Conservation (phyloP, 2,329 filamentous ascomycete species). For the Chrysoporthe puriensis region DNA sequence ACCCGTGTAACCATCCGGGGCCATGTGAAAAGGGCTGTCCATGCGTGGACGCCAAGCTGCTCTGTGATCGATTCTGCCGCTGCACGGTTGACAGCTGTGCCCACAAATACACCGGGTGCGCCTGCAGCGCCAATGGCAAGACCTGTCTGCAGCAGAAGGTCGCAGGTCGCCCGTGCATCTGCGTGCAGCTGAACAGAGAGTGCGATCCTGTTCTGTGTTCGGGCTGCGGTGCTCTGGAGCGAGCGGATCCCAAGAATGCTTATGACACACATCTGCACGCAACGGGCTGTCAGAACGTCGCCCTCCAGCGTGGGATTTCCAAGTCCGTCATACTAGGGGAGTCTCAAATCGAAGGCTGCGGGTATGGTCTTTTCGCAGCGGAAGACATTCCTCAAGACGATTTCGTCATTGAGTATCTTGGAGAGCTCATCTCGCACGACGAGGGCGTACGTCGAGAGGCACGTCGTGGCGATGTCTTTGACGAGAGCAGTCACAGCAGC, state of each 20-base stretch:
- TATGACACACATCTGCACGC: constrained; percentile 60
- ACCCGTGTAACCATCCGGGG: constrained; percentile 72
- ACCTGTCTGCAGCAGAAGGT: constrained; percentile 60
- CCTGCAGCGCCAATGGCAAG: constrained; percentile 64
- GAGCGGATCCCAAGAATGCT: constrained; percentile 70
- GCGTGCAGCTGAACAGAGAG: constrained; percentile 73
- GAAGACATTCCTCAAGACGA: constrained; percentile 69
- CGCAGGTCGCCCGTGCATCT: constrained; percentile 66
- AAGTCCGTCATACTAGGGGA: constrained; percentile 71
- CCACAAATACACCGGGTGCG: constrained; percentile 68
- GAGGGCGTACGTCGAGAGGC: constrained; percentile 72
- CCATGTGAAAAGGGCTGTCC: constrained; percentile 65
- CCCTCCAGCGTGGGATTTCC: constrained; percentile 68
- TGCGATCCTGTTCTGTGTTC: constrained; percentile 79
- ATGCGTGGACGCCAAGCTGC: constrained; percentile 63
- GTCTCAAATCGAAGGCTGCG: constrained; percentile 69
- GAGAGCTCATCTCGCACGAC: constrained; percentile 72
- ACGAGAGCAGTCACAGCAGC: constrained; percentile 66
- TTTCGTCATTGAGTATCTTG: constrained; percentile 82
- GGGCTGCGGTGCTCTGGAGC: constrained; percentile 69
- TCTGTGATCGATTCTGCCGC: constrained; percentile 75
- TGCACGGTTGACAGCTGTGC: constrained; percentile 63
- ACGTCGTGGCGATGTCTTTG: constrained; percentile 61
- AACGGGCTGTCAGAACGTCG: constrained; percentile 71
- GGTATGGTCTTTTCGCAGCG: constrained; percentile 75